Evolutionary conservation across 768 basidiomycete species (phyloP), one percentile per base, ranked within the genome.

Genomic region (Leccinum incarnatum): DNA sequence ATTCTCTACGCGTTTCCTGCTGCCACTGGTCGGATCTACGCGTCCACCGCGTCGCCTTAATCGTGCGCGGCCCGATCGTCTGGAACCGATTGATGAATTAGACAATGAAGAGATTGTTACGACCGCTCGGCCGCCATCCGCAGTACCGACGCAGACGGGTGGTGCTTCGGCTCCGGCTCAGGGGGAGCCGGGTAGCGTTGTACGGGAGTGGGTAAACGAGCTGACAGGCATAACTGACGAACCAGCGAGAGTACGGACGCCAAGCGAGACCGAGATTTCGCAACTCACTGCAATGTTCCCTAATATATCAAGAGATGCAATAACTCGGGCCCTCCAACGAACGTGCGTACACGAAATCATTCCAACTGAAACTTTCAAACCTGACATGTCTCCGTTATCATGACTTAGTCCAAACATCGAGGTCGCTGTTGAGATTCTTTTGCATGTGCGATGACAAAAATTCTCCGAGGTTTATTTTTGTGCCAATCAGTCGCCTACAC

Each of bases 271-370:
- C 27, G 94, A 96, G 73, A 89, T 95, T 54, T 71, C 77, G 8
- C 85, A 90, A 50, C 66, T 95, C 55, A 82, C 83, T 49, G 79
- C 74, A 51, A 94, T 97, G 89, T 97, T 97, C 69, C 93, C 94
- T 21, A 83, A 89, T 68, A 67, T 91, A 29, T 81, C 83, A 37
- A 79, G 92, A 51, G 88, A 91, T 53, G 80, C 84, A 23, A 76
- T 95, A 10, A 80, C 94, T 2, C 82, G 81, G 21, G 88, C 93
- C 11, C 75, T 97, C 40, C 93, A 95, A 69, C 77, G 89, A 71
- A 95, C 89, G 93, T 93, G 67, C 25, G 64, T 62, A 61, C 56
- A 59, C 1, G 19, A 55, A 63, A 57, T 64, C 29, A 7, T 36
- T 37, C 10, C 23, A 5, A 15, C 49, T 34, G 27, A 36, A 21